These are phyloP conservation scores for Ceratocystis alfenasii DNA, from an alignment of 2,329 filamentous ascomycete species.

Conservation along the genomic window DNA sequence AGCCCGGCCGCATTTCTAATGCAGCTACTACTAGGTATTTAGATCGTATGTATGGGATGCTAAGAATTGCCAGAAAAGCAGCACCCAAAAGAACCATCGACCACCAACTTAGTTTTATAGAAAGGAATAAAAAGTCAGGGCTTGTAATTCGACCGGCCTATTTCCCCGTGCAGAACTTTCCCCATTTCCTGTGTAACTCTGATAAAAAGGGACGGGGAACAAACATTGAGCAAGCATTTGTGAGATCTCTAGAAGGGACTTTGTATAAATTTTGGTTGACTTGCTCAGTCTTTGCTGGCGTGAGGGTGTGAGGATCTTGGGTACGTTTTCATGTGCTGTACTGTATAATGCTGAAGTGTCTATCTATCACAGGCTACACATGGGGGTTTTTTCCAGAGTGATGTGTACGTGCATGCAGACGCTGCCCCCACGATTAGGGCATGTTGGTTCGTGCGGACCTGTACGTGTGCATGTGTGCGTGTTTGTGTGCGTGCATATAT, in stretches of 20 bases:
- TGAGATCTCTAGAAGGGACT: neutral
- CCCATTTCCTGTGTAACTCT: neutral
- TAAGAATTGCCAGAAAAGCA: neutral
- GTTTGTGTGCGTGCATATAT: neutral
- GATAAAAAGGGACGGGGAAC: neutral
- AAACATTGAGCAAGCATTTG: neutral
- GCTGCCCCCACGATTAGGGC: constrained; percentile 1
- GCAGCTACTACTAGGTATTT: neutral
- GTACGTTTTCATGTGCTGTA: neutral
- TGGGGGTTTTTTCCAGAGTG: neutral
- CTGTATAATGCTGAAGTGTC: neutral
- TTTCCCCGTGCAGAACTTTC: neutral
- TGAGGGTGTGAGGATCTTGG: neutral
- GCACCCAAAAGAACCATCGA: neutral
- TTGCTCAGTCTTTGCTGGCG: neutral
- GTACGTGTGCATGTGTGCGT: neutral
- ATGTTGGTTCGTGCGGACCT: neutral
- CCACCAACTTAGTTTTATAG: neutral
- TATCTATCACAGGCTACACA: neutral
- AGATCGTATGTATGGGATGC: neutral
- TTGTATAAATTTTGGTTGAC: neutral
- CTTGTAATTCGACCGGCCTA: neutral
- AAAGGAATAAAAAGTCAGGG: neutral
- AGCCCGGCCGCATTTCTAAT: neutral
- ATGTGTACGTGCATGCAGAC: constrained; percentile 5